A percentile compares a stretch with the other conserved stretches of the same genome.
These are phyloP conservation scores for Hibiscus trionum DNA, from an alignment of 345 rosid species.

Conservation along the genomic window DNA sequence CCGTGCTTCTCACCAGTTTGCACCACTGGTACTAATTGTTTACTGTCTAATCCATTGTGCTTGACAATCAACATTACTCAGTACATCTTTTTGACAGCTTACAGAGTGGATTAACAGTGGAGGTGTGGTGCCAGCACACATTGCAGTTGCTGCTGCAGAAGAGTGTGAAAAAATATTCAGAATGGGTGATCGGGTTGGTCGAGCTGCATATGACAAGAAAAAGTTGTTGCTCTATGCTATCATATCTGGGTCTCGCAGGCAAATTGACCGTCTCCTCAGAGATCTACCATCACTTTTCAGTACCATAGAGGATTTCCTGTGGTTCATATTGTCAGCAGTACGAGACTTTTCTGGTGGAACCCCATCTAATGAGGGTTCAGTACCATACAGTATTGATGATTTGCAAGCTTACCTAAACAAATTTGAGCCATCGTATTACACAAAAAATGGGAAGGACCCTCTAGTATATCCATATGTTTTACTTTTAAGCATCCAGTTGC, in stretches of 20 bases:
- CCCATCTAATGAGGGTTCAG: slow-evolving; percentile 67
- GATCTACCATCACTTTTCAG: slow-evolving; percentile 74
- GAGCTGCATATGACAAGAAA: slow-evolving; percentile 91
- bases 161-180: slow-evolving; percentile 96
- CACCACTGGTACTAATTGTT: slow-evolving; percentile 60
- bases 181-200: slow-evolving; percentile 88
- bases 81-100: slow-evolving; percentile 52
- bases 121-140: slow-evolving; percentile 68
- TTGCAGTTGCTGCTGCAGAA: slow-evolving; percentile 82
- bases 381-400: slow-evolving; percentile 81
- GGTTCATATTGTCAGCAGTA: slow-evolving; percentile 80
- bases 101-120: slow-evolving; percentile 87
- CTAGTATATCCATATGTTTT: slow-evolving; percentile 87
- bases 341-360: slow-evolving; percentile 52
- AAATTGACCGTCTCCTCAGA: slow-evolving; percentile 75
- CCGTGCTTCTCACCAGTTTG: slow-evolving; percentile 83
- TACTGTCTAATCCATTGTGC: slow-evolving; percentile 10
- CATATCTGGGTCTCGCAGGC: slow-evolving; percentile 88
- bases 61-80: slow-evolving; percentile 12
- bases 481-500: slow-evolving; percentile 82
- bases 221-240: slow-evolving; percentile 83
- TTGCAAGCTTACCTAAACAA: slow-evolving; percentile 91
- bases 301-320: slow-evolving; percentile 95
- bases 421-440: slow-evolving; percentile 89
- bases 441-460: slow-evolving; percentile 94